Evolutionary conservation across 2,329 filamentous ascomycete genomes (phyloP).

Genomic region (Penicillium sp.): DNA sequence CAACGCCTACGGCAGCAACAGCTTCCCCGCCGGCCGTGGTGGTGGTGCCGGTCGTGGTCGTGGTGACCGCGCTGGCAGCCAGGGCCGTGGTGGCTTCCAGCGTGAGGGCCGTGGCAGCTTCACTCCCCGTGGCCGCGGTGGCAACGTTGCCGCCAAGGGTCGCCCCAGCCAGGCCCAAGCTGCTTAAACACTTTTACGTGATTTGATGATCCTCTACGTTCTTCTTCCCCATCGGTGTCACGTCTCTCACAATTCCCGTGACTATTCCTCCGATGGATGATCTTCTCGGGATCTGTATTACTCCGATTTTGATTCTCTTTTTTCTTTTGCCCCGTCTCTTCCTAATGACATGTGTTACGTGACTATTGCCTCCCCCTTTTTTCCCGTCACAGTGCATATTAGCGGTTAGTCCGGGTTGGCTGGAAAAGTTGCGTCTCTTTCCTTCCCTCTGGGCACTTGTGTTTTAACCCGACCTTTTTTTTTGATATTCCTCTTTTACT

Average conservation of each 20-base stretch:
- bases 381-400: slow-evolving; percentile 40
- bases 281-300: slow-evolving; percentile 39
- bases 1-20: slow-evolving; percentile 67
- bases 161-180: slow-evolving; percentile 48
- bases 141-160: slow-evolving; percentile 50
- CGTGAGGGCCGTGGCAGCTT: slow-evolving; percentile 68
- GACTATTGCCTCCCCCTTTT: slow-evolving; percentile 24
- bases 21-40: slow-evolving; percentile 59
- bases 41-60: slow-evolving; percentile 66
- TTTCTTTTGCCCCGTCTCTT: slow-evolving; percentile 17
- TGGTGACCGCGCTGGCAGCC: slow-evolving; percentile 64
- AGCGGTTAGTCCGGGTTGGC: slow-evolving; percentile 37
- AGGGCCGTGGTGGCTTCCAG: slow-evolving; percentile 65
- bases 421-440: slow-evolving; percentile 39
- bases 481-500: slow-evolving; percentile 14
- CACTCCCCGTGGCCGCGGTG: slow-evolving; percentile 62
- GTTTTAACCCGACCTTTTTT: slow-evolving; percentile 24
- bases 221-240: slow-evolving; percentile 5
- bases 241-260: slow-evolving; percentile 1
- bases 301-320: slow-evolving; percentile 28
- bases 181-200: slow-evolving; percentile 31
- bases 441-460: slow-evolving; percentile 29
- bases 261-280: slow-evolving; percentile 16
- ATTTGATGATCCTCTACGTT: slow-evolving; percentile 12
- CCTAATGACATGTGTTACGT: slow-evolving; percentile 44